These are phyloP conservation scores for Pittosporum tobira DNA, from an alignment of 129 eudicot species.

Conservation along the genomic window DNA sequence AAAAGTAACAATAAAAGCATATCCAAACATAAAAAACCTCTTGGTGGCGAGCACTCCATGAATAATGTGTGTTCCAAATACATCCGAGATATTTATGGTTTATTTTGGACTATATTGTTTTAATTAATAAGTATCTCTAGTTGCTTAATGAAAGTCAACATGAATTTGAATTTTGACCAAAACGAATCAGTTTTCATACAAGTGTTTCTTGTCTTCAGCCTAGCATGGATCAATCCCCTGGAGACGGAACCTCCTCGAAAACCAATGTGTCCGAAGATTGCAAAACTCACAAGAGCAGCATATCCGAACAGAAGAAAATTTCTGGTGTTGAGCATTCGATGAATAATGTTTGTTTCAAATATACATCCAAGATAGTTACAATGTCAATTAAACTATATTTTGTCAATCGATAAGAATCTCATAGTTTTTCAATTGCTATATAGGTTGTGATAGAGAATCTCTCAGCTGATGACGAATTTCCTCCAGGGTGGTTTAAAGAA, in stretches of 20 bases:
- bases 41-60: too few species aligned
- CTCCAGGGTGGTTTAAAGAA: too few species aligned
- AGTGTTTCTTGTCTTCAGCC: slow-evolving; percentile 20
- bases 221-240: slow-evolving; percentile 10
- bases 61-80: slow-evolving; percentile 6
- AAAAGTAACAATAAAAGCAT: slow-evolving; percentile 5
- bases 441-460: slow-evolving; percentile 40
- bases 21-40: slow-evolving; percentile 13
- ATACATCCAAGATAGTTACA: too few species aligned
- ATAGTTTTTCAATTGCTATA: slow-evolving; percentile 20
- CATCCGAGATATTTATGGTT: too few species aligned
- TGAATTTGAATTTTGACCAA: background rate
- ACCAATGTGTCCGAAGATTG: slow-evolving; percentile 14
- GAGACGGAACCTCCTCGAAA: slow-evolving; percentile 17
- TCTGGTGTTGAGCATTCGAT: too few species aligned
- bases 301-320: slow-evolving; percentile 14
- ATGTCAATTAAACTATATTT: background rate
- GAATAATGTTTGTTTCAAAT: slow-evolving; percentile 8
- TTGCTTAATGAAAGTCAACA: too few species aligned
- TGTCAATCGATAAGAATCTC: slow-evolving; percentile 9
- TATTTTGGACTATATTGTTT: background rate
- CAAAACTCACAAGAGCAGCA: slow-evolving; percentile 10
- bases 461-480: slow-evolving; percentile 1
- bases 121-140: slow-evolving; percentile 13
- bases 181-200: background rate